These are phyloP conservation scores for Nicotiana obtusifolia DNA, from an alignment of 257 asterid species.

Conservation along the genomic window DNA sequence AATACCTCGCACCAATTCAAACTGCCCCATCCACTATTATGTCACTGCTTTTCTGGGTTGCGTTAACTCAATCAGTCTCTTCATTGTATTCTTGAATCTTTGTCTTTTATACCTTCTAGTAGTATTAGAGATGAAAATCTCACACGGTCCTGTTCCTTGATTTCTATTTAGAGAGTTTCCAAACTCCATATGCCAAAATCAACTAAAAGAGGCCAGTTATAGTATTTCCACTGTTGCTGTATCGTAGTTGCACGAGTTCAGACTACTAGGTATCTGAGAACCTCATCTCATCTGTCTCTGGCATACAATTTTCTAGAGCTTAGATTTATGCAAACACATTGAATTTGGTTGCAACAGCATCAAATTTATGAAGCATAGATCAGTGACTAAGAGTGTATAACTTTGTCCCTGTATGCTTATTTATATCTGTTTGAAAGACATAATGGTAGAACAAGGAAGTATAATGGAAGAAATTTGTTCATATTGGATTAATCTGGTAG, in stretches of 20 bases:
- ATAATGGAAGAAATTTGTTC: neutral
- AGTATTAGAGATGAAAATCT: too few relatives aligned
- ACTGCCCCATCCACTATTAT: neutral
- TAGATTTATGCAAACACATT: neutral
- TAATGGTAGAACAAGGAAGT: neutral
- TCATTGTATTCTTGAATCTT: conserved; percentile 7
- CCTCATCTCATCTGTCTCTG: neutral
- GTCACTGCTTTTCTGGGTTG: conserved; percentile 18
- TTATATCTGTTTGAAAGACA: neutral
- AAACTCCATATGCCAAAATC: too few relatives aligned
- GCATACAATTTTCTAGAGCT: neutral
- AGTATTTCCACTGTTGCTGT: too few relatives aligned
- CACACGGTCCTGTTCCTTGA: too few relatives aligned
- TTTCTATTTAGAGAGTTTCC: too few relatives aligned
- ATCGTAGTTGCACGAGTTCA: too few relatives aligned
- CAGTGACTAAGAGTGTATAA: neutral
- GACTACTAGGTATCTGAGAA: neutral
- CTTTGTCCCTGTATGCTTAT: neutral
- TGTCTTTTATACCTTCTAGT: neutral
- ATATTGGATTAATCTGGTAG: neutral
- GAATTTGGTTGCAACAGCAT: neutral
- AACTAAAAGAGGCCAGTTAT: too few relatives aligned
- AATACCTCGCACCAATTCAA: conserved; percentile 11
- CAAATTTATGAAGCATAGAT: neutral
- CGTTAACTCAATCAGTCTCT: conserved; percentile 8